phyloP scores from a whole-genome alignment of 2,329 filamentous ascomycete genomes.

The Cladobotryum mycophilum region DNA sequence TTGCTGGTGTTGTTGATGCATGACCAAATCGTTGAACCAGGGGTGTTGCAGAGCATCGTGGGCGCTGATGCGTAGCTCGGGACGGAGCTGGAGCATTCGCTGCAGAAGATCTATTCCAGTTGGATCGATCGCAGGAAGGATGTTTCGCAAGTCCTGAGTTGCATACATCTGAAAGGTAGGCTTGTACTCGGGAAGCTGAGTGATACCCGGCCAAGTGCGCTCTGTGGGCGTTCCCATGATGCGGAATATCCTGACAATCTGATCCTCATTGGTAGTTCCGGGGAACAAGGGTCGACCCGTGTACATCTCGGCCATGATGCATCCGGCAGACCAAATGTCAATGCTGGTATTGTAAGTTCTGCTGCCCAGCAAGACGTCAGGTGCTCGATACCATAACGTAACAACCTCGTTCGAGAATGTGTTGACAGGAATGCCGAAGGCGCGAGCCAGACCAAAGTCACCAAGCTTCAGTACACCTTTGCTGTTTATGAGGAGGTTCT shows the following conservation, averaged over 20 bases:
- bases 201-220: conserved; percentile 91
- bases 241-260: conserved; percentile 93
- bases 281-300: conserved; percentile 93
- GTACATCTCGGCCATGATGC: conserved; percentile 99
- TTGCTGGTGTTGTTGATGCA: conserved; percentile 40
- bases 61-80: conserved; percentile 85
- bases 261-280: conserved; percentile 96
- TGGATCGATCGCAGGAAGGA: conserved; percentile 84
- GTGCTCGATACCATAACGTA: conserved; percentile 94
- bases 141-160: conserved; percentile 80
- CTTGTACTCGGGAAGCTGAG: conserved; percentile 96
- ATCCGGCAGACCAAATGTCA: conserved; percentile 98
- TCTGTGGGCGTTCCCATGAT: conserved; percentile 98
- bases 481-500: conserved; percentile 91
- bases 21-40: conserved; percentile 77
- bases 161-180: conserved; percentile 89
- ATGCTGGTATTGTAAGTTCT: conserved; percentile 99
- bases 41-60: conserved; percentile 80
- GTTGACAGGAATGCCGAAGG: conserved; percentile 95
- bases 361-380: conserved; percentile 88
- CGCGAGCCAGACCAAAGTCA: conserved; percentile 88
- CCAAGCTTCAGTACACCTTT: conserved; percentile 87
- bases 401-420: conserved; percentile 98
- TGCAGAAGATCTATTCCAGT: conserved; percentile 81
- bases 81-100: conserved; percentile 86